These are phyloP conservation scores for Priceomyces melissophilus DNA, from an alignment of 805 yeast species.

Conservation along the genomic window DNA sequence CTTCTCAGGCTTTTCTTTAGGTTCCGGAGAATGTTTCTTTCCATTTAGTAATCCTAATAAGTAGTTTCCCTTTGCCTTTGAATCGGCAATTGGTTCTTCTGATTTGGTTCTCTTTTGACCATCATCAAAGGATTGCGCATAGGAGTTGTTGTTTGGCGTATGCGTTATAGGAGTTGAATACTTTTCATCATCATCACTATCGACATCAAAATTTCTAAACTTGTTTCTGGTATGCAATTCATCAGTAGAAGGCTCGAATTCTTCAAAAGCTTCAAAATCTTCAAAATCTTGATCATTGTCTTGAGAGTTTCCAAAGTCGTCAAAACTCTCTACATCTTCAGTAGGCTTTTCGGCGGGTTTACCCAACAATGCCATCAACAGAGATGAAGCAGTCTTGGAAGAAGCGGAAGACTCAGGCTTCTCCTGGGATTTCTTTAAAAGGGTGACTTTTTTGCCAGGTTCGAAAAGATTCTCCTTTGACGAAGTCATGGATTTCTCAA, in stretches of 20 bases:
- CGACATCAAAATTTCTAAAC: constrained; percentile 26
- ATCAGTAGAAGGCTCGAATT: constrained; percentile 14
- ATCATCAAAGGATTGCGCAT: no score
- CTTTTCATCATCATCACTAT: constrained; percentile 34
- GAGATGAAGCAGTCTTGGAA: background rate
- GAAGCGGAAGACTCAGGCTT: constrained; percentile 4
- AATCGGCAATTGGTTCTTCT: background rate
- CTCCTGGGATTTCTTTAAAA: constrained; percentile 22
- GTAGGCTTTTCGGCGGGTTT: background rate
- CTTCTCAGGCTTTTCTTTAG: background rate
- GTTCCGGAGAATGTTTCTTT: background rate
- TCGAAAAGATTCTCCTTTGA: constrained; percentile 7
- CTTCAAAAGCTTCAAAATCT: constrained; percentile 31
- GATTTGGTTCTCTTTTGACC: constrained; percentile 2
- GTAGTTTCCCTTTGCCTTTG: background rate
- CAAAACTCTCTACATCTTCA: background rate
- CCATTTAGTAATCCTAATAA: background rate
- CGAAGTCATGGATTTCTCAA: constrained; percentile 16
- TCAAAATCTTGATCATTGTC: constrained; percentile 31
- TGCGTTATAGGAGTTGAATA: constrained; percentile 2
- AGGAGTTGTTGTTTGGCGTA: background rate
- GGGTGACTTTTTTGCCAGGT: constrained; percentile 24
- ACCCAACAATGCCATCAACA: constrained; percentile 7
- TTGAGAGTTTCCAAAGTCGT: constrained; percentile 10
- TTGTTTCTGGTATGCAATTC: constrained; percentile 1